Percentiles rank a stretch among this genome's conserved stretches.
Conservation (phyloP, 768 basidiomycete species). For the Kwoniella dejecticola region DNA sequence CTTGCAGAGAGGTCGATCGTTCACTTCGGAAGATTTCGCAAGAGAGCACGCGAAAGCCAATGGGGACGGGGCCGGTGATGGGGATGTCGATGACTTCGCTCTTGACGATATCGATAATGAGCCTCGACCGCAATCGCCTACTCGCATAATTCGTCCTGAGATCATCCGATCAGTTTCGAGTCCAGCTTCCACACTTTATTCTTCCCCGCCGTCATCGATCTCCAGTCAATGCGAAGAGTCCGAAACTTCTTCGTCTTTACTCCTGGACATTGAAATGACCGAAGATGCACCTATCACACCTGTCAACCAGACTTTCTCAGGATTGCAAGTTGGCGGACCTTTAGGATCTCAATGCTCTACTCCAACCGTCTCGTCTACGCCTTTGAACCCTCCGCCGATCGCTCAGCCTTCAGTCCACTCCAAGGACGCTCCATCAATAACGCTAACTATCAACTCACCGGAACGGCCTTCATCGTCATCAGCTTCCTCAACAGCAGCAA, state of each 20-base stretch:
- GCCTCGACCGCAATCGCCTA: background rate
- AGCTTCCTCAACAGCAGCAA: background rate
- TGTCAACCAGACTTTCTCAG: slow-evolving; percentile 36
- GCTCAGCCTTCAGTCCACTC: slow-evolving; percentile 4
- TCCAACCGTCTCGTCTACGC: slow-evolving; percentile 11
- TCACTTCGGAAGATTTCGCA: slow-evolving; percentile 50
- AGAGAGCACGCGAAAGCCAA: slow-evolving; percentile 20
- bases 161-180: slow-evolving; percentile 31
- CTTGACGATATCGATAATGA: slow-evolving; percentile 17
- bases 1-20: slow-evolving; percentile 47
- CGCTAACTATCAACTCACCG: slow-evolving; percentile 25
- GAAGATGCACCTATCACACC: slow-evolving; percentile 31
- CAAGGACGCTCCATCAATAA: slow-evolving; percentile 22
- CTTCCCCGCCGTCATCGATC: slow-evolving; percentile 23
- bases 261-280: slow-evolving; percentile 2
- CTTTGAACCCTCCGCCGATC: slow-evolving; percentile 16
- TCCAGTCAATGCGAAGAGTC: slow-evolving; percentile 20
- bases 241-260: background rate
- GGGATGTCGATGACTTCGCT: slow-evolving; percentile 16
- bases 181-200: slow-evolving; percentile 20
- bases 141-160: slow-evolving; percentile 10
- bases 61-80: background rate
- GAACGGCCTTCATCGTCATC: slow-evolving; percentile 1
- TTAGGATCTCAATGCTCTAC: slow-evolving; percentile 21
- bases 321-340: slow-evolving; percentile 9